These are phyloP conservation scores for Fraxinus sp. DNA, from an alignment of 305 asterid species.

Conservation along the genomic window DNA sequence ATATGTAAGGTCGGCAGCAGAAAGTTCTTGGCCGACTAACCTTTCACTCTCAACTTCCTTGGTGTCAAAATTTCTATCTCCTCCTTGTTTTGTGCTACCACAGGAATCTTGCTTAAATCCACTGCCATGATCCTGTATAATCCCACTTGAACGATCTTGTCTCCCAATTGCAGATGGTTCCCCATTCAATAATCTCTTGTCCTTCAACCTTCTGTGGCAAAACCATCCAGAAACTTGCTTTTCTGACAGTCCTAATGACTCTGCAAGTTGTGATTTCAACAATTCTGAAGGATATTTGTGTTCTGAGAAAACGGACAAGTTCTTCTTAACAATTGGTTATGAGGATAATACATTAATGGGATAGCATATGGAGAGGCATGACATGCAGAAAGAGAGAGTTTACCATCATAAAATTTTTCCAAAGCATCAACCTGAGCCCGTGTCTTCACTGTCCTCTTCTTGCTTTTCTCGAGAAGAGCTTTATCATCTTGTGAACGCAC, in stretches of 20 bases:
- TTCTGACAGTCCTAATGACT: conserved; percentile 75
- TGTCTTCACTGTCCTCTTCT: conserved; percentile 71
- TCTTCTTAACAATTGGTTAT: conserved; percentile 1
- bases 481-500: conserved; percentile 67
- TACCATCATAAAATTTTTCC: conserved; percentile 58
- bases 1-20: conserved; percentile 47
- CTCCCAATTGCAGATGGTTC: conserved; percentile 44
- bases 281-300: conserved; percentile 75
- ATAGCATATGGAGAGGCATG: neutral
- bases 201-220: conserved; percentile 86
- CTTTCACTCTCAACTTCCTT: conserved; percentile 74
- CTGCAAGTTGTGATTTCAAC: conserved; percentile 68
- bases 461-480: conserved; percentile 54
- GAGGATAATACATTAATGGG: neutral
- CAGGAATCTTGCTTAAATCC: conserved; percentile 85
- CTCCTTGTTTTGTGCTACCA: conserved; percentile 81
- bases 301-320: conserved; percentile 37
- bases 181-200: conserved; percentile 55
- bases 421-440: conserved; percentile 69
- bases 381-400: conserved; percentile 14
- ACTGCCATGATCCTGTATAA: conserved; percentile 72
- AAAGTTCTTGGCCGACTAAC: conserved; percentile 40
- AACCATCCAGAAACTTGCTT: conserved; percentile 95
- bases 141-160: conserved; percentile 69
- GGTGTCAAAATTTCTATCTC: conserved; percentile 45